Conservation (phyloP, 371 early-diverging fungal species). For the Saksenaea oblongispora region DNA sequence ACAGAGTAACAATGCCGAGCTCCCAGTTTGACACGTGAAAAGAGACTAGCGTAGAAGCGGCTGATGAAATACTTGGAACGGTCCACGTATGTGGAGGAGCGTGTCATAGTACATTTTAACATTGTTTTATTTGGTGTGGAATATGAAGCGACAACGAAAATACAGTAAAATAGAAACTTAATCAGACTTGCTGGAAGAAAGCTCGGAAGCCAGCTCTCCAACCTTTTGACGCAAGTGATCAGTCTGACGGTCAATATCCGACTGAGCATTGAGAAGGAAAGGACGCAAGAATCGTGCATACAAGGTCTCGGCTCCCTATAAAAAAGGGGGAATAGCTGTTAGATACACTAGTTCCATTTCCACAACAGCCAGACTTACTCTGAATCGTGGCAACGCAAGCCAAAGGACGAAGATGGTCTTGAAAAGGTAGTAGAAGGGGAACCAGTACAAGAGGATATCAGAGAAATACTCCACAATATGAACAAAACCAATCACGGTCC, state of each 20-base stretch:
- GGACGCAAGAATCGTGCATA: conserved; percentile 28
- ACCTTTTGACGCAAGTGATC: conserved; percentile 17
- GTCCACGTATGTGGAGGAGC: no score
- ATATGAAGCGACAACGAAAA: no score
- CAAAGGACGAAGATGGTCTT: conserved; percentile 88
- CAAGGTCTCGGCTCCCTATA: conserved; percentile 30
- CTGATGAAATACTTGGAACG: no score
- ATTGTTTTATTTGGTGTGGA: no score
- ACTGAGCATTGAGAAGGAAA: conserved; percentile 21
- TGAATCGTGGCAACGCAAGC: conserved; percentile 78
- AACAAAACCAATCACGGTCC: conserved; percentile 86
- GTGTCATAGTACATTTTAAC: no score
- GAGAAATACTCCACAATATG: conserved; percentile 86
- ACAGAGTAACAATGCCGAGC: no score
- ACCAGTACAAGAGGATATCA: conserved; percentile 83
- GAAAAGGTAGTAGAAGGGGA: conserved; percentile 92
- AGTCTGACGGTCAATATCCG: conserved; percentile 19
- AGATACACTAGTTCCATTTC: conserved; percentile 16
- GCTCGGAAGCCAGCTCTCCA: conserved; percentile 4
- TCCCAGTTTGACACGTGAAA: no score
- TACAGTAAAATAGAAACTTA: no score
- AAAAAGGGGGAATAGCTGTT: conserved; percentile 9
- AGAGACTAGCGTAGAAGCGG: no score
- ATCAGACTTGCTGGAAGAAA: no score
- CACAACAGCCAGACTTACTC: conserved; percentile 49